Conservation (phyloP, 306 rosid species). For the Vachellia collinsii region DNA sequence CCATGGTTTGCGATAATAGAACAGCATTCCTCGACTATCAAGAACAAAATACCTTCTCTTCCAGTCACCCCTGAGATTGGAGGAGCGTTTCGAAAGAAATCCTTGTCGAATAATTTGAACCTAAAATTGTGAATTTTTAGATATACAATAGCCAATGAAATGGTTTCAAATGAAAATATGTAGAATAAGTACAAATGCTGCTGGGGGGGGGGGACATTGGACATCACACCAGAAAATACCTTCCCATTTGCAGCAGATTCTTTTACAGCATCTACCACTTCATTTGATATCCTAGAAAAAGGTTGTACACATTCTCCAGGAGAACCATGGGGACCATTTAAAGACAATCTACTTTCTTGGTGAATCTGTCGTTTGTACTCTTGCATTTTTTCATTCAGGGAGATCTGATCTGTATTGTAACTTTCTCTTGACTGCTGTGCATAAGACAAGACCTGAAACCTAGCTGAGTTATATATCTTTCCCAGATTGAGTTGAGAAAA, state of each 20-base stretch:
- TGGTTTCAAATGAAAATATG: not conserved
- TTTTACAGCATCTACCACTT: conserved; percentile 66
- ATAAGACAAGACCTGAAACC: conserved; percentile 64
- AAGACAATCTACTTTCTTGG: conserved; percentile 59
- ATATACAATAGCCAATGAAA: conserved; percentile 31
- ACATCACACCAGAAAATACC: conserved; percentile 45
- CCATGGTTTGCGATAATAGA: conserved; percentile 85
- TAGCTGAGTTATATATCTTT: conserved; percentile 37
- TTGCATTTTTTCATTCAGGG: conserved; percentile 67
- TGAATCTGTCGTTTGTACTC: conserved; percentile 67
- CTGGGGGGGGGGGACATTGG: conserved; percentile 9
- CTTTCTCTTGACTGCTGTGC: conserved; percentile 68
- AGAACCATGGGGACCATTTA: conserved; percentile 53
- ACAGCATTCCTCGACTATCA: conserved; percentile 81
- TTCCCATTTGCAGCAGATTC: conserved; percentile 76
- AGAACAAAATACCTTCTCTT: conserved; percentile 88
- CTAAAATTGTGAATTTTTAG: conserved; percentile 44
- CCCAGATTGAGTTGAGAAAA: conserved; percentile 10
- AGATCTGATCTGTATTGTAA: conserved; percentile 59
- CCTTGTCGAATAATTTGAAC: conserved; percentile 87
- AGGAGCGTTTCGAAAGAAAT: conserved; percentile 83
- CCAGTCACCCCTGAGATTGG: conserved; percentile 91
- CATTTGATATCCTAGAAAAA: conserved; percentile 59
- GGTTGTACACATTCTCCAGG: conserved; percentile 56
- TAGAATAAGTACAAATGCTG: conserved; percentile 2